Conservation (phyloP, 305 asterid species). For the Solanum aculeatissimum region DNA sequence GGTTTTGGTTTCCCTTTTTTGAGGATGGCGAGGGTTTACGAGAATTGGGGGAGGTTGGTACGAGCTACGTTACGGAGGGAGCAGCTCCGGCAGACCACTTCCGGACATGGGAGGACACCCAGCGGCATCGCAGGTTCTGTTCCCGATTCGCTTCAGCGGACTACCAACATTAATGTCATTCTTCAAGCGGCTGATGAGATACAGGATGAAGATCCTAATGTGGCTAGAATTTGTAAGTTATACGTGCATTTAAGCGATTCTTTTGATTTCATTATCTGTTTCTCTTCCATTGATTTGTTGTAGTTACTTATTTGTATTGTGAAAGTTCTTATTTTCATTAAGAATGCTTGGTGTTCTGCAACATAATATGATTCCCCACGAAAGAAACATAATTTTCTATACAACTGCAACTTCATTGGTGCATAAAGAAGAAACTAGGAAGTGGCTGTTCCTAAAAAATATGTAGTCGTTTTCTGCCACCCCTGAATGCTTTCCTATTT, state of each 20-base stretch:
- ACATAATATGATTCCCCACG: neutral
- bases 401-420: neutral
- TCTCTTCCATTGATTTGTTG: neutral
- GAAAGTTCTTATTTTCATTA: neutral
- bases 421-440: neutral
- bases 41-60: conserved; percentile 77
- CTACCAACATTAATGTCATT: conserved; percentile 68
- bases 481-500: too few relatives aligned
- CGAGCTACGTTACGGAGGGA: conserved; percentile 60
- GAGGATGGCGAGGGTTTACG: conserved; percentile 59
- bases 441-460: too few relatives aligned
- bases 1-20: neutral
- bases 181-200: conserved; percentile 94
- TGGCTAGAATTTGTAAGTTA: conserved; percentile 76
- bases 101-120: conserved; percentile 54
- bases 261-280: neutral
- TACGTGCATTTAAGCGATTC: neutral
- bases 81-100: conserved; percentile 29
- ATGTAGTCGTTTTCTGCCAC: too few relatives aligned
- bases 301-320: neutral
- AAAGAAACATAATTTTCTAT: neutral
- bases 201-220: conserved; percentile 77
- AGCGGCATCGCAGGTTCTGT: conserved; percentile 89
- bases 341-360: neutral
- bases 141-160: conserved; percentile 79